These are phyloP conservation scores for Jackrogersella multiformis DNA, from an alignment of 495 filamentous ascomycete genomes.

Conservation along the genomic window DNA sequence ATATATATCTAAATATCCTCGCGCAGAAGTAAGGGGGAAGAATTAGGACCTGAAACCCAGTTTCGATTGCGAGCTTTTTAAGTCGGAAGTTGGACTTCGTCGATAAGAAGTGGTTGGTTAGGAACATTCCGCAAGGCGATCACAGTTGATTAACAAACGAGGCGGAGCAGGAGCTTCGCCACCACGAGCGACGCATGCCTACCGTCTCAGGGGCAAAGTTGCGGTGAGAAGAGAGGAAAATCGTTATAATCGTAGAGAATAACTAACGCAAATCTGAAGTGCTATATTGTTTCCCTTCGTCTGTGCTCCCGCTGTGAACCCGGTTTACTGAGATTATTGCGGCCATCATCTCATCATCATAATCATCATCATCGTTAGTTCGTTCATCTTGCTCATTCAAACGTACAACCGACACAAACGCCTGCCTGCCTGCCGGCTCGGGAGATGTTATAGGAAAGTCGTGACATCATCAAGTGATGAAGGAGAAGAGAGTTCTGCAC, in stretches of 20 bases:
- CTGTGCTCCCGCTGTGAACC: conserved; percentile 14
- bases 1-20: too few species aligned
- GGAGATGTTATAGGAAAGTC: conserved; percentile 2
- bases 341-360: conserved; percentile 18
- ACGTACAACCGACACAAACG: conserved; percentile 22
- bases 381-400: conserved; percentile 28
- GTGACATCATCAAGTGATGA: conserved; percentile 18
- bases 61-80: too few species aligned
- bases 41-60: too few species aligned
- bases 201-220: conserved; percentile 24
- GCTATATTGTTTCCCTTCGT: conserved; percentile 23
- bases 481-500: not conserved
- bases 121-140: conserved; percentile 5
- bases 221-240: conserved; percentile 22
- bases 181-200: conserved; percentile 13
- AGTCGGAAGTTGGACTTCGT: too few species aligned
- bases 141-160: not conserved
- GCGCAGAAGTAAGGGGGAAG: too few species aligned
- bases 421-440: not conserved
- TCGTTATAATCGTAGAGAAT: conserved; percentile 12
- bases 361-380: conserved; percentile 16
- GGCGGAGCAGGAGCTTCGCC: conserved; percentile 33
- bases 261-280: conserved; percentile 3
- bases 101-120: conserved; percentile 10
- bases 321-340: conserved; percentile 8